Percentiles rank a stretch among this genome's conserved stretches.
Conservation (phyloP, 2,329 filamentous ascomycete genomes). For the Cadophora luteo-olivacea region DNA sequence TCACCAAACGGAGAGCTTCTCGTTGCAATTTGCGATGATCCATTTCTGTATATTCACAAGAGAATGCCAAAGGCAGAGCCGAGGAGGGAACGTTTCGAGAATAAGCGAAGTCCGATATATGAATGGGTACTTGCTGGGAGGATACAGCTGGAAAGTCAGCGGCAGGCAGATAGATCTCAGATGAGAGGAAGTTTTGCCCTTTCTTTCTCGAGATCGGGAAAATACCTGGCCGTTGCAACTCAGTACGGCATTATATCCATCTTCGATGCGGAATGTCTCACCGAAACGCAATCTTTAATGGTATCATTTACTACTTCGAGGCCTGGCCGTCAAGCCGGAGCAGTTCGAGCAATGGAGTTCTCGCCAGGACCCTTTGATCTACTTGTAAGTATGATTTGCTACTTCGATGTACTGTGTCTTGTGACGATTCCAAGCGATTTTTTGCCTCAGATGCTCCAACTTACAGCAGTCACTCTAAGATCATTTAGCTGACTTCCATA, state of each 20-base stretch:
- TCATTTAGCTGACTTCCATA: not conserved
- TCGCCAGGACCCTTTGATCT: slow-evolving; percentile 90
- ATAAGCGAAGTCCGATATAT: slow-evolving; percentile 44
- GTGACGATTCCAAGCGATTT: too few species aligned
- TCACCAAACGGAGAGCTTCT: slow-evolving; percentile 86
- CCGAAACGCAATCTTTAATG: slow-evolving; percentile 66
- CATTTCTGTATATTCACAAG: slow-evolving; percentile 83
- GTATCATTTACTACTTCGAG: slow-evolving; percentile 81
- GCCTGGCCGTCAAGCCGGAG: slow-evolving; percentile 61
- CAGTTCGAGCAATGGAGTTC: slow-evolving; percentile 90
- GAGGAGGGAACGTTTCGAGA: slow-evolving; percentile 35
- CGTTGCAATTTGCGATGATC: slow-evolving; percentile 86
- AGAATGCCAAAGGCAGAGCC: slow-evolving; percentile 46
- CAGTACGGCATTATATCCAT: slow-evolving; percentile 82
- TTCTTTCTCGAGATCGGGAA: slow-evolving; percentile 75
- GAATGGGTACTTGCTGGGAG: slow-evolving; percentile 59
- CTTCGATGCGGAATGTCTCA: slow-evolving; percentile 64
- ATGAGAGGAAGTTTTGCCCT: slow-evolving; percentile 77
- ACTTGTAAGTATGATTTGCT: slow-evolving; percentile 49
- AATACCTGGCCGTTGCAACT: slow-evolving; percentile 76
- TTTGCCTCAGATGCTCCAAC: not conserved
- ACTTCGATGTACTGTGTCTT: not conserved
- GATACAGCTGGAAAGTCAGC: slow-evolving; percentile 65
- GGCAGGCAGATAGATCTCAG: slow-evolving; percentile 58
- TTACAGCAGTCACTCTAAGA: not conserved